These are phyloP conservation scores for Amanita polypyramis DNA, from an alignment of 768 basidiomycete species.

Conservation along the genomic window DNA sequence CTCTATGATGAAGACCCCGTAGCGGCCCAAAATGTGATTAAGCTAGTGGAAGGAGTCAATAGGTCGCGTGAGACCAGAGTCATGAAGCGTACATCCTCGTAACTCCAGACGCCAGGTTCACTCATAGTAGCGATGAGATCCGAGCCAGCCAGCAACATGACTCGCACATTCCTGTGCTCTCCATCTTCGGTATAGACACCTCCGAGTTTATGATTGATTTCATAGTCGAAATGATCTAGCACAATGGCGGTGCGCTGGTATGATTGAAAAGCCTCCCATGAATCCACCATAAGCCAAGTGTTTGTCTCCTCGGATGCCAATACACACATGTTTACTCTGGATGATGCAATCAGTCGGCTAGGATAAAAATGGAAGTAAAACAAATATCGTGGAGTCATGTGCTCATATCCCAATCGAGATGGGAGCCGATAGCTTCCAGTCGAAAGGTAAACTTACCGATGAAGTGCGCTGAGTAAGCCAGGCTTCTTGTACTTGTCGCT, in stretches of 20 bases:
- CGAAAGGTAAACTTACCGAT: constrained; percentile 57
- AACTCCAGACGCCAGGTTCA: constrained; percentile 96
- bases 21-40: constrained; percentile 91
- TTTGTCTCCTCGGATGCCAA: constrained; percentile 86
- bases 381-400: constrained; percentile 1
- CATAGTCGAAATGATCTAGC: constrained; percentile 92
- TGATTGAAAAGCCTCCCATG: constrained; percentile 93
- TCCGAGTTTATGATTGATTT: constrained; percentile 80
- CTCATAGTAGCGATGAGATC: constrained; percentile 98
- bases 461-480: constrained; percentile 77
- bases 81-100: constrained; percentile 68
- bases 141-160: constrained; percentile 96
- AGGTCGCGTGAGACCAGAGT: constrained; percentile 8
- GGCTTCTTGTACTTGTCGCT: constrained; percentile 95
- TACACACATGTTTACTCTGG: constrained; percentile 78
- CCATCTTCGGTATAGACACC: constrained; percentile 70
- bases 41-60: constrained; percentile 39
- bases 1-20: constrained; percentile 92
- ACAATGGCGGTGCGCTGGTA: constrained; percentile 97
- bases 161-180: constrained; percentile 62
- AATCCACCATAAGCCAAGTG: constrained; percentile 93
- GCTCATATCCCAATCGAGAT: constrained; percentile 7
- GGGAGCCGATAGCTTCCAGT: neutral
- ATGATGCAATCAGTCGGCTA: neutral
- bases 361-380: constrained; percentile 14